Evolutionary conservation across 1,284 basidiomycete species (phyloP).

Genomic region (Pulveroboletus sp.): DNA sequence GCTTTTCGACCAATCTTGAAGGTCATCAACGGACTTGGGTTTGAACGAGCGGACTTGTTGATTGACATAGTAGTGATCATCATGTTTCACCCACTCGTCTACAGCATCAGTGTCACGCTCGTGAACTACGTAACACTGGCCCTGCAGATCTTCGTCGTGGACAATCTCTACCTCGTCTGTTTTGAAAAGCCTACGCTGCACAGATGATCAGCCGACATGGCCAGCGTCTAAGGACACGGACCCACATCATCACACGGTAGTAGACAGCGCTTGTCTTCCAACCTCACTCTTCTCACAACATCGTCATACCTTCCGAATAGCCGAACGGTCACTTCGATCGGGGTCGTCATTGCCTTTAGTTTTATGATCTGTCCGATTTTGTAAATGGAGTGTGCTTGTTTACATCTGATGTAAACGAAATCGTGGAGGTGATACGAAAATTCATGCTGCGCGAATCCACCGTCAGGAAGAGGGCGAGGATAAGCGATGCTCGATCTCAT

Average conservation of each 20-base stretch:
- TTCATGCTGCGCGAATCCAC: constrained; percentile 37
- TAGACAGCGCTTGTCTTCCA: constrained; percentile 9
- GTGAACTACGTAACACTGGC: constrained; percentile 44
- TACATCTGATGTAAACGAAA: constrained; percentile 50
- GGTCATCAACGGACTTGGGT: constrained; percentile 20
- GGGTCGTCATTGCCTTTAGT: constrained; percentile 28
- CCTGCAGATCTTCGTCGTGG: constrained; percentile 40
- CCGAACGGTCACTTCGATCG: constrained; percentile 36
- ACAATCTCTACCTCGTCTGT: constrained; percentile 31
- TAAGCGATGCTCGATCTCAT: constrained; percentile 24
- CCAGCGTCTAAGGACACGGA: not conserved
- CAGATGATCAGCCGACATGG: constrained; percentile 5
- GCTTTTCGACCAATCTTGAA: constrained; percentile 30
- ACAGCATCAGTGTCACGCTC: constrained; percentile 28
- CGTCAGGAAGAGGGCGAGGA: constrained; percentile 25
- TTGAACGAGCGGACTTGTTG: constrained; percentile 23
- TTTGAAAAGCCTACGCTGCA: constrained; percentile 45
- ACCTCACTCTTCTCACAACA: constrained; percentile 21
- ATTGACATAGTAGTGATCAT: constrained; percentile 57
- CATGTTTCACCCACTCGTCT: constrained; percentile 44
- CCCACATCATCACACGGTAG: constrained; percentile 33
- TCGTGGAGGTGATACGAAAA: constrained; percentile 52
- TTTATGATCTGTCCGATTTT: constrained; percentile 53
- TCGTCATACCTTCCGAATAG: constrained; percentile 44
- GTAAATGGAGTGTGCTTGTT: constrained; percentile 33